Percentiles rank a stretch among this genome's conserved stretches.
Evolutionary conservation across 2,329 filamentous ascomycete genomes (phyloP).

Genomic region (Exophiala spinifera): DNA sequence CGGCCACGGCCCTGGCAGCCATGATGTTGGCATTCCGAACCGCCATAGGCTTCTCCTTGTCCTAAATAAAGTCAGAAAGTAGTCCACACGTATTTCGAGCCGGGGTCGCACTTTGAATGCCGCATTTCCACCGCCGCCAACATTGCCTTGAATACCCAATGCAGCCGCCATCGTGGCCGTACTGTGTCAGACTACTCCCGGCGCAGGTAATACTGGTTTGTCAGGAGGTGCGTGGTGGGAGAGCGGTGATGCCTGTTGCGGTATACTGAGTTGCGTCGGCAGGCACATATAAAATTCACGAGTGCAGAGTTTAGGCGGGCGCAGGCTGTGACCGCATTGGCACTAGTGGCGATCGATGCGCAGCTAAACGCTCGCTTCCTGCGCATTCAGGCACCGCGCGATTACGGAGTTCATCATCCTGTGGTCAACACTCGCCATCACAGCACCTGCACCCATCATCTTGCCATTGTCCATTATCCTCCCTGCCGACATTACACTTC

Average conservation of each 20-base stretch:
- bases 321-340: neutral
- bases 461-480: neutral
- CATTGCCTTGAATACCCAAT: conserved; percentile 46
- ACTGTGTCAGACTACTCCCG: neutral
- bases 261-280: neutral
- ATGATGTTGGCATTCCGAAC: conserved; percentile 96
- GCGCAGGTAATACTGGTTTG: neutral
- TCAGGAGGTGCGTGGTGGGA: neutral
- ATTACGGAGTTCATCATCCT: conserved; percentile 17
- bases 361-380: neutral
- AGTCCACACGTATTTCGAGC: conserved; percentile 2
- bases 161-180: conserved; percentile 49
- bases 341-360: neutral
- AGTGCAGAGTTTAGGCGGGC: neutral
- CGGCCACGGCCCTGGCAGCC: conserved; percentile 93
- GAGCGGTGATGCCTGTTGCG: neutral
- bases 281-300: neutral
- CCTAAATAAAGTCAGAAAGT: conserved; percentile 44
- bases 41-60: conserved; percentile 98
- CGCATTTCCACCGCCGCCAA: conserved; percentile 50
- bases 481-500: neutral
- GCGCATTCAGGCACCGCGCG: conserved; percentile 13
- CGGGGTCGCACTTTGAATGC: conserved; percentile 58
- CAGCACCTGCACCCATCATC: conserved; percentile 5
- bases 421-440: conserved; percentile 10